Evolutionary conservation across 768 basidiomycete genomes (phyloP).

Genomic region (Trametes elegans): DNA sequence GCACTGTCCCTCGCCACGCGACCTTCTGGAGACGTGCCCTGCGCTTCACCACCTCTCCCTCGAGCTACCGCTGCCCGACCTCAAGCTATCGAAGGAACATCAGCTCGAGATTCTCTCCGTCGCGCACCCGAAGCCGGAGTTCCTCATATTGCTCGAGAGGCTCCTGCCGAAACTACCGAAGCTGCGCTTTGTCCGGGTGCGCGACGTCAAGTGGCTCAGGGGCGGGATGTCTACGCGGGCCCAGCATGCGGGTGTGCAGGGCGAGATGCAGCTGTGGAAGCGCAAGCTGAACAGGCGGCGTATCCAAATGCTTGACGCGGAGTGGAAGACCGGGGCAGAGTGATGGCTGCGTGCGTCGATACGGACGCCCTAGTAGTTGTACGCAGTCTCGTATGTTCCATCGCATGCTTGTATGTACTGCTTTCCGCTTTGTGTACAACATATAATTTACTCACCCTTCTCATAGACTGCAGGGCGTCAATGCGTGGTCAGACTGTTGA

Average conservation of each 20-base stretch:
- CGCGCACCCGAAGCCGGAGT: conserved; percentile 65
- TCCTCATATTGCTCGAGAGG: conserved; percentile 53
- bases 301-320: conserved; percentile 65
- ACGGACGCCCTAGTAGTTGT: no score
- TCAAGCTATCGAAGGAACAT: conserved; percentile 36
- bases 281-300: conserved; percentile 55
- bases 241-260: conserved; percentile 74
- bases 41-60: conserved; percentile 66
- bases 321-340: conserved; percentile 52
- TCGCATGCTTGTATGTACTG: no score
- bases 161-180: conserved; percentile 55
- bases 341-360: not conserved
- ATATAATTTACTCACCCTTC: no score
- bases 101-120: conserved; percentile 67
- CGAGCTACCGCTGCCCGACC: conserved; percentile 61
- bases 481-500: no score
- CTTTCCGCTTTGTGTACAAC: no score
- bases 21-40: conserved; percentile 28
- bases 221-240: conserved; percentile 64
- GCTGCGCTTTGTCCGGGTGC: conserved; percentile 53
- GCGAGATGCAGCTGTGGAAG: conserved; percentile 76
- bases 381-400: no score
- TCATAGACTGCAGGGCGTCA: no score
- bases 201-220: conserved; percentile 73
- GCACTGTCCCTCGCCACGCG: conserved; percentile 25